Evolutionary conservation across 1,284 basidiomycete genomes (phyloP).

Genomic region (Puccinia sorghi): DNA sequence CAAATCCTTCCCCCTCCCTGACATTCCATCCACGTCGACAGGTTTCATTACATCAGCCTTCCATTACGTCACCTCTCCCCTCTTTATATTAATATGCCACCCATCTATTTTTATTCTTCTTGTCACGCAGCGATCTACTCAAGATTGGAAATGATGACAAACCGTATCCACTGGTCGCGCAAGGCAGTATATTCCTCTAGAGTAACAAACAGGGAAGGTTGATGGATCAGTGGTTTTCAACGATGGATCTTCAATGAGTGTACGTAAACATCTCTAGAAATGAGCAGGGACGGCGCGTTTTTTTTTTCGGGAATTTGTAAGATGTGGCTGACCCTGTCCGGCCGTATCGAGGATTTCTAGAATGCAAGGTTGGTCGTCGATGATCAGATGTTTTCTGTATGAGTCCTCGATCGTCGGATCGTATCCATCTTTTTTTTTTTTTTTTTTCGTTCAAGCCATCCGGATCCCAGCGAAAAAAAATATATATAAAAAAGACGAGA

Average conservation of each 20-base stretch:
- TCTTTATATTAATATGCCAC: not conserved
- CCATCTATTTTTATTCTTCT: not conserved
- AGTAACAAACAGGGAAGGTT: not conserved
- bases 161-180: conserved; percentile 57
- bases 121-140: not conserved
- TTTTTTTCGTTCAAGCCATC: not conserved
- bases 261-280: not conserved
- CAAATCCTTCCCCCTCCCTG: conserved; percentile 57
- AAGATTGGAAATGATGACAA: not conserved
- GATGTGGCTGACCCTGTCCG: conserved; percentile 53
- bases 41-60: not conserved
- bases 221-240: not conserved
- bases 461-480: not conserved
- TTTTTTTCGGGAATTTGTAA: not conserved
- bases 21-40: not conserved
- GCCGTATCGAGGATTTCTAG: conserved; percentile 58
- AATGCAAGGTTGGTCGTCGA: conserved; percentile 58
- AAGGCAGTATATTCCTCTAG: conserved; percentile 57
- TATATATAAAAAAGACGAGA: not conserved
- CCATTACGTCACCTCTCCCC: not conserved
- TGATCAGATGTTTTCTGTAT: conserved; percentile 57
- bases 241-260: too few species aligned
- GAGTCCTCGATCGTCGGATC: conserved; percentile 58
- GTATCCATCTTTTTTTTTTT: conserved; percentile 51
- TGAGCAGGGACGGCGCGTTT: not conserved